phyloP scores from a whole-genome alignment of 75 land plant species.

The Selaginella tamariscina region DNA sequence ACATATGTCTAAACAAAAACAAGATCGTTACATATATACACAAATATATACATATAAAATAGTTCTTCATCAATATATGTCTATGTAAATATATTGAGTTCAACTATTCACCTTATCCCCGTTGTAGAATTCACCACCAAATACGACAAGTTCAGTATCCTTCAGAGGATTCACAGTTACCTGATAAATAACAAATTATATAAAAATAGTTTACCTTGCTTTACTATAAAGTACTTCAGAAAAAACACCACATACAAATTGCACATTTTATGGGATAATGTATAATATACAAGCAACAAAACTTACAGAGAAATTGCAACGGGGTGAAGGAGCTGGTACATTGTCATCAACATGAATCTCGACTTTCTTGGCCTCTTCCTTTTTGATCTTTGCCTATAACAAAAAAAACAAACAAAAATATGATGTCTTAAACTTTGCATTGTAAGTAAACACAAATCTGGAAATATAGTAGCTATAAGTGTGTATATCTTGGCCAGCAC shows the following conservation, averaged over 20 bases:
- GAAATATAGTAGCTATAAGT: no score
- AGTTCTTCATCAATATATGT: background rate
- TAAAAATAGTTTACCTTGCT: no score
- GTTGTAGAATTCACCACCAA: conserved; percentile 97
- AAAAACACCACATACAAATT: background rate
- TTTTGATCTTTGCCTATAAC: conserved; percentile 66
- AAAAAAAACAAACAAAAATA: no score
- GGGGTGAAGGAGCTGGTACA: conserved; percentile 82
- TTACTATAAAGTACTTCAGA: background rate
- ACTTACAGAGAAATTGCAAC: conserved; percentile 81
- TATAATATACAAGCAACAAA: no score
- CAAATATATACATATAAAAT: background rate
- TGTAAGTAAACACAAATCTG: no score
- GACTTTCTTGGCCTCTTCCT: conserved; percentile 93
- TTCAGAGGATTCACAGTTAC: conserved; percentile 74
- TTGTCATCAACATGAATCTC: conserved; percentile 91
- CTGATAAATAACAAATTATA: conserved; percentile 27
- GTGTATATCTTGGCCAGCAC: no score
- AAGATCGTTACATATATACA: background rate
- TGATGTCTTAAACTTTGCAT: no score
- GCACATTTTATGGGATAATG: background rate
- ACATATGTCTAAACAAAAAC: conserved; percentile 70
- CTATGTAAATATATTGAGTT: background rate
- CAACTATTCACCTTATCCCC: conserved; percentile 60
- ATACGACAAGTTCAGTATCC: conserved; percentile 82